Conservation (phyloP, 768 basidiomycete species). For the Naematelia aurantialba region DNA sequence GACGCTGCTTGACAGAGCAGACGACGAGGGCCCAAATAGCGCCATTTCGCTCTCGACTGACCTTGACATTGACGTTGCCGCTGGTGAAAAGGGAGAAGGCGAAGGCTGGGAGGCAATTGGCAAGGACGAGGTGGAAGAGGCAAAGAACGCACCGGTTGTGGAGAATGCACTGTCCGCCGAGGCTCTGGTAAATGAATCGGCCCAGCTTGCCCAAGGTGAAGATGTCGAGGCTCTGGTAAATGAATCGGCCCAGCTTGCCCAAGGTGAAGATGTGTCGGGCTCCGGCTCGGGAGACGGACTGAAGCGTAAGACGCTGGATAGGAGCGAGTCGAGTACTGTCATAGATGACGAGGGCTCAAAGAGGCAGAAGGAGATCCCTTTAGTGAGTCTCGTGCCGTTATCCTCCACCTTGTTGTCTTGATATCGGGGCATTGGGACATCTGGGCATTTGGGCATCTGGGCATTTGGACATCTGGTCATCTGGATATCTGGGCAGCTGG, state of each 20-base stretch:
- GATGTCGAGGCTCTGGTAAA: not conserved
- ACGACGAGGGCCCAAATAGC: constrained; percentile 1
- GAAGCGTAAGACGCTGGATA: constrained; percentile 40
- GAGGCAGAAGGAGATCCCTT: constrained; percentile 28
- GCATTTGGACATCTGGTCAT: too few relatives aligned
- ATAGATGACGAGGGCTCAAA: constrained; percentile 25
- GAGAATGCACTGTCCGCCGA: not conserved
- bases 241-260: not conserved
- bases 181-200: not conserved
- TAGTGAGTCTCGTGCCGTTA: constrained; percentile 13
- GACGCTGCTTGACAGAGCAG: not conserved
- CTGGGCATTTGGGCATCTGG: too few relatives aligned
- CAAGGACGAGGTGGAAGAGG: constrained; percentile 5
- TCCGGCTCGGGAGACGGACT: constrained; percentile 15
- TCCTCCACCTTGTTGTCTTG: too few relatives aligned
- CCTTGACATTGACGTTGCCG: not conserved
- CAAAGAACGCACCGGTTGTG: not conserved
- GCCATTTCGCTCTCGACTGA: constrained; percentile 8
- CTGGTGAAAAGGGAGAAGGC: not conserved
- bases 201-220: not conserved
- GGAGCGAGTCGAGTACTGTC: constrained; percentile 32
- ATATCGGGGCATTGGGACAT: too few relatives aligned
- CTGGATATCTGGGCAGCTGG: too few relatives aligned
- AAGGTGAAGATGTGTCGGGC: not conserved
- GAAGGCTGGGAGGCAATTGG: constrained; percentile 4